Conservation (phyloP, 495 filamentous ascomycete genomes). For the Xanthoparmelia taractica region DNA sequence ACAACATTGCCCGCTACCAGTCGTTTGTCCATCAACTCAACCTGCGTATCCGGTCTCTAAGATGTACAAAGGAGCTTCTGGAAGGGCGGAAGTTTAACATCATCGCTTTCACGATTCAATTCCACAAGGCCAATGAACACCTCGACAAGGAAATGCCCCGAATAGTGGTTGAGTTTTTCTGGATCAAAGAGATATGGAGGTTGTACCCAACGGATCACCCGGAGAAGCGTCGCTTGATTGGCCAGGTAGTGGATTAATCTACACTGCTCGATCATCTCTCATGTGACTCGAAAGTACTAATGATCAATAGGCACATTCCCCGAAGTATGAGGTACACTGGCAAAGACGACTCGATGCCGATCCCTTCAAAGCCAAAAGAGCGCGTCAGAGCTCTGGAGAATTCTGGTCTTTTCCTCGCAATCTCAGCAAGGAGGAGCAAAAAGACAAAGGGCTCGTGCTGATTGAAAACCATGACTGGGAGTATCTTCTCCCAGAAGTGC, state of each 20-base stretch:
- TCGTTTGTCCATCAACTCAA: background rate
- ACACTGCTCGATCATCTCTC: background rate
- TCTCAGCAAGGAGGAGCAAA: background rate
- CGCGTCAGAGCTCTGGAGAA: background rate
- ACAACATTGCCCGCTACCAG: background rate
- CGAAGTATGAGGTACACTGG: background rate
- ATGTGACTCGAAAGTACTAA: background rate
- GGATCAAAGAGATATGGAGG: background rate
- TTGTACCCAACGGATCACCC: background rate
- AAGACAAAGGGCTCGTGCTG: background rate
- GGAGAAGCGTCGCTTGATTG: background rate
- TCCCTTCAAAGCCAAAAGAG: background rate
- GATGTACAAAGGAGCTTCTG: background rate
- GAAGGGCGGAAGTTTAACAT: background rate
- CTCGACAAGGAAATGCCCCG: background rate
- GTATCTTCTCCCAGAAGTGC: background rate
- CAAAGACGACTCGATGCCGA: background rate
- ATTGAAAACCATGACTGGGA: background rate
- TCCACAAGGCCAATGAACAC: background rate
- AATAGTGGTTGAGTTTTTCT: background rate
- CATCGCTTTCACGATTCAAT: background rate
- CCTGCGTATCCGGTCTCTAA: background rate
- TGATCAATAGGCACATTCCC: background rate
- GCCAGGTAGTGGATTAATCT: background rate
- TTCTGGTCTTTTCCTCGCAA: background rate